These are phyloP conservation scores for Corchorus capsularis DNA, from an alignment of 345 rosid genomes.

Conservation along the genomic window DNA sequence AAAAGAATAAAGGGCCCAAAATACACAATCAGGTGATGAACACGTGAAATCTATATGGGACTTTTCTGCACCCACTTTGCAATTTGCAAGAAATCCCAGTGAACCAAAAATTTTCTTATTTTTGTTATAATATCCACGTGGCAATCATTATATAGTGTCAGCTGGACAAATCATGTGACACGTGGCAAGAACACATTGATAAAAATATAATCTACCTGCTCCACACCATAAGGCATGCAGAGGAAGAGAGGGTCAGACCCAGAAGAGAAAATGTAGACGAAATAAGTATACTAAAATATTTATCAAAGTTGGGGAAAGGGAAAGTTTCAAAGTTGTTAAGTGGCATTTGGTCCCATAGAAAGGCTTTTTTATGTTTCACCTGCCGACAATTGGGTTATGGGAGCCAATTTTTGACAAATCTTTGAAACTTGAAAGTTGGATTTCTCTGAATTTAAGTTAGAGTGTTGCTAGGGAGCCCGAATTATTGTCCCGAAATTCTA, in stretches of 20 bases:
- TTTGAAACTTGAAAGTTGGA: neutral
- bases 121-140: constrained; percentile 3
- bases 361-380: neutral
- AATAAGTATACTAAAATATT: neutral
- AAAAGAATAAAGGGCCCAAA: neutral
- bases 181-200: neutral
- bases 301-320: neutral
- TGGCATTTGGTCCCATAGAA: neutral
- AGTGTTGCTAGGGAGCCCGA: too few relatives aligned
- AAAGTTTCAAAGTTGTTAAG: neutral
- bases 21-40: constrained; percentile 8
- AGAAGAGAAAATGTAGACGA: too few relatives aligned
- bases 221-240: neutral
- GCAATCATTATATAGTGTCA: neutral
- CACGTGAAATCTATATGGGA: constrained; percentile 10
- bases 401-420: neutral
- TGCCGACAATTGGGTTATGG: constrained; percentile 9
- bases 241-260: neutral
- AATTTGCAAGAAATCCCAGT: neutral
- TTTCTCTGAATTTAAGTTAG: neutral
- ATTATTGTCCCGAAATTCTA: too few relatives aligned
- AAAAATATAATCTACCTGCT: too few relatives aligned
- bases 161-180: neutral
- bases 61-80: neutral
- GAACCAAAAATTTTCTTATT: neutral